These are phyloP conservation scores for Globisporangium iwayamae DNA, from an alignment of 352 stramenopile species.

Conservation along the genomic window DNA sequence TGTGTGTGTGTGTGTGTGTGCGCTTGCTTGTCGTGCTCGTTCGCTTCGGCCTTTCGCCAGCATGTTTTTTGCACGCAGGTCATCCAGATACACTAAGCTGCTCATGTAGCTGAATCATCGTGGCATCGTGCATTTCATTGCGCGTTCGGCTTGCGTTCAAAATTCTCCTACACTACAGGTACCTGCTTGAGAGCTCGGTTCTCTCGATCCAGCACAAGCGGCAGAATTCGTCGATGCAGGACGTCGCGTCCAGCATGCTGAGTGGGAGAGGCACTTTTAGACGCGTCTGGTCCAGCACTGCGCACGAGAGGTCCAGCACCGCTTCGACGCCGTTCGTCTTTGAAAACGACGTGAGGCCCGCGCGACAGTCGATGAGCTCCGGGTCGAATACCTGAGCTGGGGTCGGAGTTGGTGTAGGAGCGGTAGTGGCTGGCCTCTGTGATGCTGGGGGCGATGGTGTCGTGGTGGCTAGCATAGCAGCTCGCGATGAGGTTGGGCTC, in stretches of 20 bases:
- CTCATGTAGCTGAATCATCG: background rate
- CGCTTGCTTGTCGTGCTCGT: too few relatives aligned
- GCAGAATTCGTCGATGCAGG: slow-evolving; percentile 5
- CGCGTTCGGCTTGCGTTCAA: too few relatives aligned
- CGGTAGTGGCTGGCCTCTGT: background rate
- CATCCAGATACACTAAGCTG: too few relatives aligned
- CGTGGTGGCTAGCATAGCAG: background rate
- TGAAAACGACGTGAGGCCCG: background rate
- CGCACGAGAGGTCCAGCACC: background rate
- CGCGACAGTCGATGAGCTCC: slow-evolving; percentile 2
- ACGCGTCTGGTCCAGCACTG: too few relatives aligned
- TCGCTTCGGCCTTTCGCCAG: too few relatives aligned
- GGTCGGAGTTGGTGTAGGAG: background rate
- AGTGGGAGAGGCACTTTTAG: background rate
- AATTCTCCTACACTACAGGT: background rate
- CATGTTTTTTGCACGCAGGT: too few relatives aligned
- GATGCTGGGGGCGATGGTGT: background rate
- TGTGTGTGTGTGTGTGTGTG: too few relatives aligned
- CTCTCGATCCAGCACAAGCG: background rate
- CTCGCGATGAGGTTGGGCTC: background rate
- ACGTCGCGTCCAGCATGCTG: background rate
- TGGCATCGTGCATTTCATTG: too few relatives aligned
- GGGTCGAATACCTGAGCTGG: background rate
- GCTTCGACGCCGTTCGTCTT: background rate
- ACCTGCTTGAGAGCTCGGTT: background rate